Evolutionary conservation across 345 rosid genomes (phyloP), one percentile per base, ranked within the genome.

Genomic region (Alliaria petiolata): DNA sequence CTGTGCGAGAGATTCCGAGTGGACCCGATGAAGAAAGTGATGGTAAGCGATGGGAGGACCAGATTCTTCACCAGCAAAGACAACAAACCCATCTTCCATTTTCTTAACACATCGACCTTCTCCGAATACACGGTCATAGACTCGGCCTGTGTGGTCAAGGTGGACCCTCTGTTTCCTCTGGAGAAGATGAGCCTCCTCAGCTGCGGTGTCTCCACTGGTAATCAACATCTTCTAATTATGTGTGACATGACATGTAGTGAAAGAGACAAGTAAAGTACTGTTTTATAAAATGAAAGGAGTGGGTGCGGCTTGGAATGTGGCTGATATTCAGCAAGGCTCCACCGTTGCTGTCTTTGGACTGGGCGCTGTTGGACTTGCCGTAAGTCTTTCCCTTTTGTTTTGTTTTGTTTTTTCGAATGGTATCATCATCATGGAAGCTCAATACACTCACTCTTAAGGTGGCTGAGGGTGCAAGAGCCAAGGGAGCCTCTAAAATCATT

Each of bases 261-360:
- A 35, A 26, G 42, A 36, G 74, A 62, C 16, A n/a, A n/a, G n/a
- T n/a, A n/a, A 26, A 42, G 25, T 20, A 2, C 4, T 43, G 25
- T 45, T 31, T 28, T 15, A 11, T 62, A 16, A 40, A 19, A 47
- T 47, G 51, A 28, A 69, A 76, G 95, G 95, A 0, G 84, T 76
- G 30, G 97, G 97, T 12, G 87, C 92, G 0, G 83, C 87, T n/a
- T 84, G 88, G 95, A 89, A 81, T 77, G 91, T 82, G 15, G 85
- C 89, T 8, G 55, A 69, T 39, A 79, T 88, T 61, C 78, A 80
- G 65, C 44, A 31, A 5, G 88, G 91, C 49, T 85, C 97, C 14
- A 78, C 68, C 28, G 86, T 88, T 0, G 91, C 86, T 54, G 81
- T 87, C 57, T 72, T 91, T 6, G 97, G 95, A 42, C 86, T 91